phyloP scores from a whole-genome alignment of 2,329 filamentous ascomycete species.

The Xylaria digitata region DNA sequence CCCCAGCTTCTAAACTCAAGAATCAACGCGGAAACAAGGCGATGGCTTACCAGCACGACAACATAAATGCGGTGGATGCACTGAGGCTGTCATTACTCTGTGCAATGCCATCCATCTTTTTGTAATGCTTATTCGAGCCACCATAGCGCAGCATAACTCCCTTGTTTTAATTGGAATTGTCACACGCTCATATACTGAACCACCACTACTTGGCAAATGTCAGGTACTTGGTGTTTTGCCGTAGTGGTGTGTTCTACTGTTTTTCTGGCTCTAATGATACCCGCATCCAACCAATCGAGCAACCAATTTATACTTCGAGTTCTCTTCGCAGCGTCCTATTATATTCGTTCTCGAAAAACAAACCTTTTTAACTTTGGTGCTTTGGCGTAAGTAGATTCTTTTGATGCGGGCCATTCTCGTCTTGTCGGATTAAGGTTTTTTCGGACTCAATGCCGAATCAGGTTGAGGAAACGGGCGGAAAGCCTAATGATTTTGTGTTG shows the following conservation, averaged over 20 bases:
- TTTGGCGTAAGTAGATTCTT: slow-evolving; percentile 26
- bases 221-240: too few species aligned
- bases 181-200: too few species aligned
- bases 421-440: not conserved
- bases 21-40: slow-evolving; percentile 41
- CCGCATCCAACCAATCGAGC: slow-evolving; percentile 19
- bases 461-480: not conserved
- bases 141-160: slow-evolving; percentile 16
- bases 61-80: slow-evolving; percentile 13
- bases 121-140: slow-evolving; percentile 11
- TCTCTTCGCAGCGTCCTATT: slow-evolving; percentile 40
- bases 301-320: slow-evolving; percentile 42
- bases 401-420: not conserved
- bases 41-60: slow-evolving; percentile 39
- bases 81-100: not conserved
- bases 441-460: slow-evolving; percentile 1
- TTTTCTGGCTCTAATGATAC: slow-evolving; percentile 32
- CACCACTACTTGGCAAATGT: too few species aligned
- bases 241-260: not conserved
- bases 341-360: slow-evolving; percentile 39
- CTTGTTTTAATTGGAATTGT: not conserved
- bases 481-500: too few species aligned
- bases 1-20: slow-evolving; percentile 42
- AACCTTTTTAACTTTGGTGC: slow-evolving; percentile 40
- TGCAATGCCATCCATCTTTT: not conserved